These are phyloP conservation scores for Jaapia argillacea DNA, from an alignment of 768 basidiomycete species.

Conservation along the genomic window DNA sequence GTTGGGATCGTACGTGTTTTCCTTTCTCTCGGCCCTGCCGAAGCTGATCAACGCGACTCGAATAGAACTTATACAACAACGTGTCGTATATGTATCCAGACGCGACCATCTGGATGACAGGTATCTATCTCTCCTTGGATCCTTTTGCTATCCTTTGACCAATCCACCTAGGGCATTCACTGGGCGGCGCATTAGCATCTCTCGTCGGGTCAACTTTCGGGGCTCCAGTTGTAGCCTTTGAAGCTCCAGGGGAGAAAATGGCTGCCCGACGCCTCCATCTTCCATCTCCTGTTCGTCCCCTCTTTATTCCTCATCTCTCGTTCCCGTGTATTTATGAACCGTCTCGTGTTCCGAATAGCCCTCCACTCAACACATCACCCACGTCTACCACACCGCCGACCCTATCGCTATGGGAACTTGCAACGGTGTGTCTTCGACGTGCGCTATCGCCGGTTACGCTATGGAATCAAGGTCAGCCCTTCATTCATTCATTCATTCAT, in stretches of 20 bases:
- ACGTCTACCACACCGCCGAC: slow-evolving; percentile 90
- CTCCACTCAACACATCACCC: slow-evolving; percentile 40
- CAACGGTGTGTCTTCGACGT: slow-evolving; percentile 65
- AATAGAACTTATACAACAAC: slow-evolving; percentile 86
- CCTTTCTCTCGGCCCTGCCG: neutral
- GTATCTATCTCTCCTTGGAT: neutral
- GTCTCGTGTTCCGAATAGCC: slow-evolving; percentile 2
- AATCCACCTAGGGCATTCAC: slow-evolving; percentile 52
- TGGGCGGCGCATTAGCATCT: slow-evolving; percentile 81
- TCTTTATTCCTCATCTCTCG: neutral
- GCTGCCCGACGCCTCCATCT: slow-evolving; percentile 75
- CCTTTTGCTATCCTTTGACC: neutral
- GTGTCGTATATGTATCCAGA: slow-evolving; percentile 85
- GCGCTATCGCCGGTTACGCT: slow-evolving; percentile 80
- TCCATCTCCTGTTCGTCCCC: slow-evolving; percentile 59
- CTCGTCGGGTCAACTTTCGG: slow-evolving; percentile 87
- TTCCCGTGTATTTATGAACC: slow-evolving; percentile 26
- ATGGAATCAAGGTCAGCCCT: slow-evolving; percentile 73
- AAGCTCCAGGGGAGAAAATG: slow-evolving; percentile 58
- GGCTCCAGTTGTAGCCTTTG: slow-evolving; percentile 84
- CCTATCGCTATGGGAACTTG: slow-evolving; percentile 85
- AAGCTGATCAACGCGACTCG: neutral
- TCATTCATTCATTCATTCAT: neutral
- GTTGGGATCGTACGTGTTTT: slow-evolving; percentile 57
- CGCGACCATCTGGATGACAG: slow-evolving; percentile 85